Conservation (phyloP, 345 rosid species). For the Populus nigra region DNA sequence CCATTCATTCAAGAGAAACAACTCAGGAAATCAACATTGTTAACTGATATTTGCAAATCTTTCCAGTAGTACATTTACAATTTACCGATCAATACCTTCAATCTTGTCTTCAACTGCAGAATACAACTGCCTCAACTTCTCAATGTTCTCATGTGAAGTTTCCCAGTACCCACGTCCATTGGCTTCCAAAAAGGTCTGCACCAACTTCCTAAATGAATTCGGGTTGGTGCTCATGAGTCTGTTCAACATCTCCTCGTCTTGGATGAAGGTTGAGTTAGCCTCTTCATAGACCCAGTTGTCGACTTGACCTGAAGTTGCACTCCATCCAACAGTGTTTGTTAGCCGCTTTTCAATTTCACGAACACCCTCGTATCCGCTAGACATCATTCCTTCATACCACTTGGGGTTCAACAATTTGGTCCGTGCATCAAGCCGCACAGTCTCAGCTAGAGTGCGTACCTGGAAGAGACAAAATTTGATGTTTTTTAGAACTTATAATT, state of each 20-base stretch:
- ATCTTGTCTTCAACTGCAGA: constrained; percentile 96
- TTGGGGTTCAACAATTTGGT: constrained; percentile 94
- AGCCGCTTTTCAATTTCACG: constrained; percentile 96
- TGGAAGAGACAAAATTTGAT: constrained; percentile 22
- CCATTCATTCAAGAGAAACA: constrained; percentile 5
- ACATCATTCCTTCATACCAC: constrained; percentile 99
- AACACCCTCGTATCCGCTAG: constrained; percentile 93
- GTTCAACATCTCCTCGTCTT: constrained; percentile 90
- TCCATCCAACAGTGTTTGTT: constrained; percentile 96
- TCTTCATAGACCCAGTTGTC: constrained; percentile 98
- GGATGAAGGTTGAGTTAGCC: constrained; percentile 87
- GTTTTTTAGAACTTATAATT: not conserved
- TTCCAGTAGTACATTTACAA: not conserved
- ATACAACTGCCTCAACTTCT: constrained; percentile 82
- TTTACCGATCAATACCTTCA: constrained; percentile 85
- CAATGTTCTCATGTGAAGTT: constrained; percentile 72
- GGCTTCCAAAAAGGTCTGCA: constrained; percentile 97
- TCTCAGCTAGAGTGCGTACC: constrained; percentile 90
- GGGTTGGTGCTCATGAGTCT: constrained; percentile 89
- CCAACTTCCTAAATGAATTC: constrained; percentile 81
- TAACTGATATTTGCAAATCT: constrained; percentile 12
- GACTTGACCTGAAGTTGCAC: constrained; percentile 97
- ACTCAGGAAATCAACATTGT: constrained; percentile 24
- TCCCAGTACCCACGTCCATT: constrained; percentile 99
- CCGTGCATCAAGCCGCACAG: constrained; percentile 84